Base-by-base conservation (phyloP, 257 asterid genomes). In the Hygrophila difformis region DNA sequence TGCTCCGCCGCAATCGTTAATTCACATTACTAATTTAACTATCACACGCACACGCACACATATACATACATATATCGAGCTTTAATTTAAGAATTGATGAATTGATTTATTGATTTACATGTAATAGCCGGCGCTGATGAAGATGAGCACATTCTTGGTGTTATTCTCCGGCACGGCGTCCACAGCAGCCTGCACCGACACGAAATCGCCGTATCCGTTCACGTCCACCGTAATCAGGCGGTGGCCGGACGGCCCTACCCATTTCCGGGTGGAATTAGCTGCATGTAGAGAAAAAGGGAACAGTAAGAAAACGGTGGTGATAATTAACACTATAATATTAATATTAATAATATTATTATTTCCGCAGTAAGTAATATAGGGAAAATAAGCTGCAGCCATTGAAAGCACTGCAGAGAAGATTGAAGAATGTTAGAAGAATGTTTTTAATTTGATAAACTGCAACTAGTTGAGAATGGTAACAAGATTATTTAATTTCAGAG, bases 221-320 rank as follows among this genome's bases (percentile, higher is more conserved):
- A 64, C 44, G 33, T 86, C 87, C n/a, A 86, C 96, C 2, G 70
- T 75, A 59, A 87, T 73, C 48, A 60, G 50, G 8, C 67, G 89
- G 80, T 72, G 74, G 21, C 93, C 93, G 51, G 87, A 66, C 23
- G 96, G 93, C 13, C 89, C 88, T 26, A 77, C 67, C 86, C 84
- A 26, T 26, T 26, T 26, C 31, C 31, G 31, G 31, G n/a, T n/a
- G n/a, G n/a, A n/a, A n/a, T n/a, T n/a, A n/a, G n/a, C n/a, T n/a
- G n/a, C n/a, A n/a, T n/a, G n/a, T n/a, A n/a, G n/a, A n/a, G n/a
- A n/a, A n/a, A n/a, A n/a, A n/a, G n/a, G n/a, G n/a, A n/a, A n/a
- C n/a, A n/a, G n/a, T n/a, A n/a, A n/a, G n/a, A n/a, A n/a, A n/a
- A n/a, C n/a, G n/a, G n/a, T n/a, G n/a, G n/a, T n/a, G n/a, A n/a